These are phyloP conservation scores for Ogataea neopini DNA, from an alignment of 805 yeast species.

Conservation along the genomic window DNA sequence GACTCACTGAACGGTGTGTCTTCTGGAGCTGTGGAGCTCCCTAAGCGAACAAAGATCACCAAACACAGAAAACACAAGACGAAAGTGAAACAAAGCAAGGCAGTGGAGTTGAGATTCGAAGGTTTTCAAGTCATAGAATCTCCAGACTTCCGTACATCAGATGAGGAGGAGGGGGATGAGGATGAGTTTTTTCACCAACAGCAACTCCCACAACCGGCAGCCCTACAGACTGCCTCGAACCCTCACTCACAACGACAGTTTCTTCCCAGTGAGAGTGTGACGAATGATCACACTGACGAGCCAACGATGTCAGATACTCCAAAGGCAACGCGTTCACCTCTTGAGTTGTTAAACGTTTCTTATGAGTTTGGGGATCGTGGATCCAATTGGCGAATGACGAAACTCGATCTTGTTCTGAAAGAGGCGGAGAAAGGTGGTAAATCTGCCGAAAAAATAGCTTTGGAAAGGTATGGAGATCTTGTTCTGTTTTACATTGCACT, in stretches of 20 bases:
- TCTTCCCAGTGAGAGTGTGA: not conserved
- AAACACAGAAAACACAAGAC: not conserved
- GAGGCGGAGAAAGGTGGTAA: slow-evolving; percentile 21
- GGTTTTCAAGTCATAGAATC: slow-evolving; percentile 26
- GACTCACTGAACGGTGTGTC: not conserved
- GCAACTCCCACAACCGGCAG: not conserved
- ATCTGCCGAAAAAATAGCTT: slow-evolving; percentile 29
- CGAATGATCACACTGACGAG: no score
- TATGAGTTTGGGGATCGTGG: slow-evolving; percentile 42
- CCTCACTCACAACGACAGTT: no score
- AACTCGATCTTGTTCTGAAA: slow-evolving; percentile 29
- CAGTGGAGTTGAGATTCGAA: slow-evolving; percentile 12
- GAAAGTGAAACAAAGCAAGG: not conserved
- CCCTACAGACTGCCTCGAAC: not conserved
- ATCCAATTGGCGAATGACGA: slow-evolving; percentile 41
- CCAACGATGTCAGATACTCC: no score
- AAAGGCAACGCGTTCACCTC: no score
- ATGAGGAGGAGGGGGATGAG: slow-evolving; percentile 15
- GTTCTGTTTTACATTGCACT: slow-evolving; percentile 33
- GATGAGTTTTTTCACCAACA: no score
- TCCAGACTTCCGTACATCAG: slow-evolving; percentile 27
- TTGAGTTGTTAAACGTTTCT: slow-evolving; percentile 21
- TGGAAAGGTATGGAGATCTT: slow-evolving; percentile 32
- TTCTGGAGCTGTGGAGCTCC: not conserved
- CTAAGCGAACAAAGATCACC: not conserved